Evolutionary conservation across 768 basidiomycete genomes (phyloP).

Genomic region (Russula emetica): DNA sequence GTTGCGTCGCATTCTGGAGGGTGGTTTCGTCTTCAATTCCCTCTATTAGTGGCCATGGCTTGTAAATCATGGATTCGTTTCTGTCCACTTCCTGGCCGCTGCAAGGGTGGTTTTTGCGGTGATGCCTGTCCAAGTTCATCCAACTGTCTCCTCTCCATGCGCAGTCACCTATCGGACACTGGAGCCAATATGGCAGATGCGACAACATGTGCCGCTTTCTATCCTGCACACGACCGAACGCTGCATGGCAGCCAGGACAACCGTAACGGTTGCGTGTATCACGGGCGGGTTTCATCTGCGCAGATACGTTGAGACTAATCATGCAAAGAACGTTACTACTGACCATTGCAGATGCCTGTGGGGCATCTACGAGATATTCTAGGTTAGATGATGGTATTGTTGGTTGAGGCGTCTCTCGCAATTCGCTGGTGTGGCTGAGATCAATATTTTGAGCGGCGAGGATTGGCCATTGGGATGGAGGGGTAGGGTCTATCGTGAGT

Average conservation of each 20-base stretch:
- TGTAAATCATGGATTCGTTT: not conserved
- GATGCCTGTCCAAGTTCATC: not conserved
- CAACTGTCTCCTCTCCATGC: constrained; percentile 8
- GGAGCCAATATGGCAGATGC: constrained; percentile 8
- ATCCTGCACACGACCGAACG: not conserved
- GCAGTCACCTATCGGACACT: not conserved
- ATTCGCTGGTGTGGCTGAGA: too few relatives aligned
- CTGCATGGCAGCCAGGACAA: not conserved
- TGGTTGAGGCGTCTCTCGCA: too few relatives aligned
- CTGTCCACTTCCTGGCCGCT: not conserved
- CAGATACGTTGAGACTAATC: not conserved
- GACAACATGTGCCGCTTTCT: not conserved
- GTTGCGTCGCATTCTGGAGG: not conserved
- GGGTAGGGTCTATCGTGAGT: too few relatives aligned
- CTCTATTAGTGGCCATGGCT: not conserved
- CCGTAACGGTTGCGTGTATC: accelerated
- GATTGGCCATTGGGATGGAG: too few relatives aligned
- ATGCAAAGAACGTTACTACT: too few relatives aligned
- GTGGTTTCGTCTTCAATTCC: not conserved
- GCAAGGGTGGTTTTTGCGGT: not conserved
- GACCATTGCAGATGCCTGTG: too few relatives aligned
- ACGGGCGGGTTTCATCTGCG: too few relatives aligned
- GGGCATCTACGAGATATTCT: too few relatives aligned
- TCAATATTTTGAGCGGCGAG: too few relatives aligned
- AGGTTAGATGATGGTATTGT: too few relatives aligned